phyloP scores from a whole-genome alignment of 2,329 filamentous ascomycete genomes.

The Ramichloridium luteum region DNA sequence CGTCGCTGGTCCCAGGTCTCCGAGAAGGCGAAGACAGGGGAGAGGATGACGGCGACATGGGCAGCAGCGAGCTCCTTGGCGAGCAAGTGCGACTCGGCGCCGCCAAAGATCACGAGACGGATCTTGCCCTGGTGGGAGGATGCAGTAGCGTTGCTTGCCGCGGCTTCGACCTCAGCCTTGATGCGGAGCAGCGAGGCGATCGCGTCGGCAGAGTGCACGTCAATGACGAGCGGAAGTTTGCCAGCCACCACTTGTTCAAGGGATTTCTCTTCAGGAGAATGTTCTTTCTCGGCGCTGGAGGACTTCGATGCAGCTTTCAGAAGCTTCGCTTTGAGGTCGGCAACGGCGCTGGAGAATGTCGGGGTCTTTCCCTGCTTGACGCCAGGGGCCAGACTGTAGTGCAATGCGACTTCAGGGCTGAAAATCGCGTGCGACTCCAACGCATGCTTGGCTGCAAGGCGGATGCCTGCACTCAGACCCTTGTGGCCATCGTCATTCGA shows the following conservation, averaged over 20 bases:
- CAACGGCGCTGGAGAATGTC: slow-evolving; percentile 45
- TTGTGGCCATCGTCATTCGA: slow-evolving; percentile 21
- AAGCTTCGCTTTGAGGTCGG: slow-evolving; percentile 41
- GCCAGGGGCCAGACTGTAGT: slow-evolving; percentile 40
- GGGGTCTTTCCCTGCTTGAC: slow-evolving; percentile 35
- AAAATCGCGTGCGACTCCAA: slow-evolving; percentile 28
- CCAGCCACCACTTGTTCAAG: slow-evolving; percentile 39
- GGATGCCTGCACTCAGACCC: slow-evolving; percentile 28
- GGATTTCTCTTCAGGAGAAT: slow-evolving; percentile 35
- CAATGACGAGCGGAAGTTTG: slow-evolving; percentile 44
- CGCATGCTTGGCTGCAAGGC: slow-evolving; percentile 24
- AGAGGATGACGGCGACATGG: slow-evolving; percentile 47
- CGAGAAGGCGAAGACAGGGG: slow-evolving; percentile 46
- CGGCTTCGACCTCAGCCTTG: slow-evolving; percentile 44
- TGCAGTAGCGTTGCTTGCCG: slow-evolving; percentile 4
- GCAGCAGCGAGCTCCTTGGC: slow-evolving; percentile 47
- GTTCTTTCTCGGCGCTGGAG: slow-evolving; percentile 29
- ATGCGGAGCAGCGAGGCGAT: slow-evolving; percentile 49
- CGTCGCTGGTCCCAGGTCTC: slow-evolving; percentile 49
- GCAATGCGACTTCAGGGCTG: slow-evolving; percentile 26
- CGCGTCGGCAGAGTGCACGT: slow-evolving; percentile 49
- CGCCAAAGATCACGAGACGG: slow-evolving; percentile 48
- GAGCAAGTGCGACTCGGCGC: slow-evolving; percentile 50
- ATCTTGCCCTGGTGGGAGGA: slow-evolving; percentile 26
- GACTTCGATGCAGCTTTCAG: slow-evolving; percentile 33